Conservation (phyloP, 805 yeast genomes). For the Monosporozyma unispora region DNA sequence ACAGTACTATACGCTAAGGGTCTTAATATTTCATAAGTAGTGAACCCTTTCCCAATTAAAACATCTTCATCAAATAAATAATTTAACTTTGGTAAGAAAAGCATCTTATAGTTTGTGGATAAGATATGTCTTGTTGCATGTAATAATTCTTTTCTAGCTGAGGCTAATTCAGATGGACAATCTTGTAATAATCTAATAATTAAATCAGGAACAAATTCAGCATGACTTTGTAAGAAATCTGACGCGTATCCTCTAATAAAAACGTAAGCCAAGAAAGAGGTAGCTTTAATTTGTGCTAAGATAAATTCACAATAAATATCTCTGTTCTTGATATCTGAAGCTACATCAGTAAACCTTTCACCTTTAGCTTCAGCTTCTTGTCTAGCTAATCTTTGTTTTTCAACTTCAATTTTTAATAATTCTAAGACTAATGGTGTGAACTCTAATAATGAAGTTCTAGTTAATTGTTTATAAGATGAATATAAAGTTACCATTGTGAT, state of each 20-base stretch:
- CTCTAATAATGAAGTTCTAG: slow-evolving; percentile 57
- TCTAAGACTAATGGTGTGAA: slow-evolving; percentile 78
- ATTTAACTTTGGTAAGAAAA: slow-evolving; percentile 81
- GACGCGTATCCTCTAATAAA: slow-evolving; percentile 76
- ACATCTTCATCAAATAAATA: slow-evolving; percentile 78
- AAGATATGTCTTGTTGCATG: slow-evolving; percentile 95
- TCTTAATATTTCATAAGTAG: slow-evolving; percentile 80
- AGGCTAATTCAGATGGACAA: slow-evolving; percentile 87
- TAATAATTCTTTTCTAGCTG: slow-evolving; percentile 83
- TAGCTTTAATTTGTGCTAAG: slow-evolving; percentile 90
- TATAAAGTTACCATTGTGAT: slow-evolving; percentile 90
- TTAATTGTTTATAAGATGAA: slow-evolving; percentile 74
- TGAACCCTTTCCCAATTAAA: slow-evolving; percentile 84
- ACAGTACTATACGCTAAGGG: slow-evolving; percentile 92
- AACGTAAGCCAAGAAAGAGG: slow-evolving; percentile 88
- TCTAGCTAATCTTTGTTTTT: slow-evolving; percentile 65
- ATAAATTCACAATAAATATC: slow-evolving; percentile 80
- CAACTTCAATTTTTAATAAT: slow-evolving; percentile 68
- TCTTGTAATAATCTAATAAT: slow-evolving; percentile 82
- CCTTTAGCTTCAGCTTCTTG: slow-evolving; percentile 47
- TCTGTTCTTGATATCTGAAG: slow-evolving; percentile 68
- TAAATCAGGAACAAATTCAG: slow-evolving; percentile 70
- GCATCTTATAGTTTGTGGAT: slow-evolving; percentile 74
- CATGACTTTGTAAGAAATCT: slow-evolving; percentile 46
- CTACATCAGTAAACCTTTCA: slow-evolving; percentile 56